Conservation (phyloP, 2,329 filamentous ascomycete species). For the Geosmithia morbida region DNA sequence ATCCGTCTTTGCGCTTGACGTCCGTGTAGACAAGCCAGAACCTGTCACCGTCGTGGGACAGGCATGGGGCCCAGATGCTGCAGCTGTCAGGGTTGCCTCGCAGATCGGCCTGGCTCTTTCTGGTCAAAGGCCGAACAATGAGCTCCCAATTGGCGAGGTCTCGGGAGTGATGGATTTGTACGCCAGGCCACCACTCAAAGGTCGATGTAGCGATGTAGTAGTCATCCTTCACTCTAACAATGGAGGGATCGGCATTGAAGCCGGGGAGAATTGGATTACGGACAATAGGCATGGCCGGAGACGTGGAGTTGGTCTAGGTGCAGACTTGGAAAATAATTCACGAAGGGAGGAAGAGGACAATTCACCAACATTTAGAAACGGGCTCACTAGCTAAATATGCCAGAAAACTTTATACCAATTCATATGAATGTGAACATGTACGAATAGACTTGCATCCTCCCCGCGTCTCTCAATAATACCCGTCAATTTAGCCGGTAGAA, state of each 20-base stretch:
- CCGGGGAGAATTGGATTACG: constrained; percentile 41
- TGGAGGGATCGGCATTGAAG: constrained; percentile 41
- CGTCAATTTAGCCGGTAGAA: background rate
- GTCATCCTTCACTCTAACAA: constrained; percentile 33
- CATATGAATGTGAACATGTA: too few species aligned
- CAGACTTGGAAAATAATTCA: background rate
- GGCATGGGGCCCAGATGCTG: constrained; percentile 50
- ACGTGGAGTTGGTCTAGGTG: too few species aligned
- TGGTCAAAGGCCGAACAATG: constrained; percentile 27
- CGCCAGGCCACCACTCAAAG: constrained; percentile 40
- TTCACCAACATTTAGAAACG: too few species aligned
- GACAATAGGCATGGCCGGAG: constrained; percentile 26
- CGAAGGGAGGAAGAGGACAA: background rate
- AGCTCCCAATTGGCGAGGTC: constrained; percentile 39
- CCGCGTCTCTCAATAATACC: background rate
- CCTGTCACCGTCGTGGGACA: constrained; percentile 42
- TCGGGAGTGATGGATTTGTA: constrained; percentile 38
- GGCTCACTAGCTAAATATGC: too few species aligned
- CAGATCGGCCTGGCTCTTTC: constrained; percentile 38
- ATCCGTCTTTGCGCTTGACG: constrained; percentile 52
- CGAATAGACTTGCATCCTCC: background rate
- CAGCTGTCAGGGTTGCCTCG: constrained; percentile 45
- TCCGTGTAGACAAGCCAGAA: constrained; percentile 54
- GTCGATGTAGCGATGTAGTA: constrained; percentile 43
- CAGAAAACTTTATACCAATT: too few species aligned